A percentile compares a stretch with the other conserved stretches of the same genome.
Conservation (phyloP, 352 stramenopile species). For the Pythium insidiosum region DNA sequence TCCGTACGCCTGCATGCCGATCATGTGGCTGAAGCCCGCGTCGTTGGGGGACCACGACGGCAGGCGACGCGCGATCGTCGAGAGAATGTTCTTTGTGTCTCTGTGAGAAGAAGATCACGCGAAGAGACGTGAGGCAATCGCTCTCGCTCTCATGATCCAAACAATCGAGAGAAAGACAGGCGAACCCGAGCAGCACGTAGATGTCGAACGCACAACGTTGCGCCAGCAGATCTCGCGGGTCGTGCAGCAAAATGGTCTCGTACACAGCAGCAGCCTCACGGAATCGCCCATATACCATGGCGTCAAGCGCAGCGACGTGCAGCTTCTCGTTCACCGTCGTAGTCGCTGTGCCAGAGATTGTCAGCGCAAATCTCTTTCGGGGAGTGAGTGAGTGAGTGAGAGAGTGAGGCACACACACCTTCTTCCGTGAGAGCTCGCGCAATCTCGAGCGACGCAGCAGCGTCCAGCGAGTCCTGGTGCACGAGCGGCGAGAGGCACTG, state of each 20-base stretch:
- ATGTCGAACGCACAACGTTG: conserved; percentile 75
- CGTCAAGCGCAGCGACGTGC: conserved; percentile 65
- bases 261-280: conserved; percentile 65
- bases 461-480: conserved; percentile 60
- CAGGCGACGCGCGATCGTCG: conserved; percentile 57
- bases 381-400: too few species aligned
- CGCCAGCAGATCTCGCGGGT: conserved; percentile 61
- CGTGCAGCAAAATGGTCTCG: conserved; percentile 69
- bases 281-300: conserved; percentile 54
- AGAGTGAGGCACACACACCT: not conserved
- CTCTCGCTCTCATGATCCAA: not conserved
- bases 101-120: conserved; percentile 15
- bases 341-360: conserved; percentile 10
- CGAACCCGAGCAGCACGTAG: conserved; percentile 70
- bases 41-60: conserved; percentile 74
- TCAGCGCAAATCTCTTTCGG: too few species aligned
- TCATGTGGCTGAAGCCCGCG: conserved; percentile 62
- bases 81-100: conserved; percentile 72
- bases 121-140: not conserved
- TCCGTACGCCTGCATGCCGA: conserved; percentile 81
- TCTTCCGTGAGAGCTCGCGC: conserved; percentile 14
- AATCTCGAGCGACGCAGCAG: conserved; percentile 27
- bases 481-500: conserved; percentile 56
- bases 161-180: not conserved
- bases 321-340: conserved; percentile 45